Percentiles rank a stretch among this genome's conserved stretches.
Evolutionary conservation across 1,284 basidiomycete genomes (phyloP).

Genomic region (Cronartium ribicola): DNA sequence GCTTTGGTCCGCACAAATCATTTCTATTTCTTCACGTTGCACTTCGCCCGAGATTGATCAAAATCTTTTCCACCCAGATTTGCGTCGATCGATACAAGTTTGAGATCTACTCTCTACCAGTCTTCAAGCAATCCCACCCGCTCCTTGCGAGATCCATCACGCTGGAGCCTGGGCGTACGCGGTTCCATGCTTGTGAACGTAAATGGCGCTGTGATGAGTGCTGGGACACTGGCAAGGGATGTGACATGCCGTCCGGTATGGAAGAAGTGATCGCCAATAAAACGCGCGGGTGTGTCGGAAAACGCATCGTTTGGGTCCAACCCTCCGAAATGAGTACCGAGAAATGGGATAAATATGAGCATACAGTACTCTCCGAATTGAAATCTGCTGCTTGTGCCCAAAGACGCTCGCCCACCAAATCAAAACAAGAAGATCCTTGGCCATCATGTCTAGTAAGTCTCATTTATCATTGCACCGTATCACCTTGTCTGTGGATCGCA

Average conservation of each 20-base stretch:
- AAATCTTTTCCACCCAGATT: slow-evolving; percentile 6
- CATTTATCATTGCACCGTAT: too few relatives aligned
- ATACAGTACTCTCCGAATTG: too few relatives aligned
- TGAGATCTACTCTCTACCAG: slow-evolving; percentile 1
- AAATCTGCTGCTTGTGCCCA: too few relatives aligned
- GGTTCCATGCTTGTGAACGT: slow-evolving; percentile 40
- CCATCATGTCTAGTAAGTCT: slow-evolving; percentile 21
- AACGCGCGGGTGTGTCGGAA: too few relatives aligned
- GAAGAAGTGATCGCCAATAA: too few relatives aligned
- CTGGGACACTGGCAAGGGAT: too few relatives aligned
- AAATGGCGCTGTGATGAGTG: background rate
- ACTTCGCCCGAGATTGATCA: background rate
- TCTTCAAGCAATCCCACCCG: slow-evolving; percentile 12
- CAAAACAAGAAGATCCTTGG: slow-evolving; percentile 6
- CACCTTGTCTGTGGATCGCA: too few relatives aligned
- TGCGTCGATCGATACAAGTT: slow-evolving; percentile 29
- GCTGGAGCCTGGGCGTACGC: background rate
- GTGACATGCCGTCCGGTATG: too few relatives aligned
- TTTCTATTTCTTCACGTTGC: background rate
- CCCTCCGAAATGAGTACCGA: background rate
- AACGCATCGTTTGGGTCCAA: too few relatives aligned
- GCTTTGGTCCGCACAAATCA: background rate
- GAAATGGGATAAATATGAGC: background rate
- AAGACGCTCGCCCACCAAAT: too few relatives aligned
- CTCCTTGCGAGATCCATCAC: slow-evolving; percentile 1